Evolutionary conservation across 116 monocot species (phyloP).

Genomic region (Cymodocea nodosa): DNA sequence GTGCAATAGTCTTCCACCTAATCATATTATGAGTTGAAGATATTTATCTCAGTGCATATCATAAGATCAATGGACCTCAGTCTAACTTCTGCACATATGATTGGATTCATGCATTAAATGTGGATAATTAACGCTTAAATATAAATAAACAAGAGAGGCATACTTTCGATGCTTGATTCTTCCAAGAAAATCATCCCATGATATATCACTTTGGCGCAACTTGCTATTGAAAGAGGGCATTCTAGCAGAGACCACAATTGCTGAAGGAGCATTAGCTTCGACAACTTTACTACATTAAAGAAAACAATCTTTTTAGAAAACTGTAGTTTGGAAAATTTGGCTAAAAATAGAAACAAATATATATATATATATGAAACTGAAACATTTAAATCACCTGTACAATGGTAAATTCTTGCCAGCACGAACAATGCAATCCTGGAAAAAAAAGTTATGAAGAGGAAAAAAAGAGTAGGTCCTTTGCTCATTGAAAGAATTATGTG

Average conservation of each 20-base stretch:
- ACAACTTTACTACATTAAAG: slow-evolving; percentile 59
- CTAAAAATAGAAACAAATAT: background rate
- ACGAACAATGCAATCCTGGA: slow-evolving; percentile 83
- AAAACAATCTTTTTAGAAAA: background rate
- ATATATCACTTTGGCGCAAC: slow-evolving; percentile 58
- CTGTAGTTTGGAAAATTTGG: background rate
- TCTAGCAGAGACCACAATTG: slow-evolving; percentile 61
- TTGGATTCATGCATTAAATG: too few relatives aligned
- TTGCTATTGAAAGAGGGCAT: slow-evolving; percentile 16
- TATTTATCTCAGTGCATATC: too few relatives aligned
- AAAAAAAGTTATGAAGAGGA: slow-evolving; percentile 10
- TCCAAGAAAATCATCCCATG: slow-evolving; percentile 76
- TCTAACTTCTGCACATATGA: too few relatives aligned
- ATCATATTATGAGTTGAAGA: too few relatives aligned
- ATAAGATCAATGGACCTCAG: too few relatives aligned
- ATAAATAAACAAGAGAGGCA: background rate
- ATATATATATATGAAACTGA: background rate
- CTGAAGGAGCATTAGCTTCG: slow-evolving; percentile 73
- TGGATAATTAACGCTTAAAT: too few relatives aligned
- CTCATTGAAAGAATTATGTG: background rate
- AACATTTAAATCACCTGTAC: slow-evolving; percentile 34
- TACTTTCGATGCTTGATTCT: slow-evolving; percentile 47
- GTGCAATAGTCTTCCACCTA: too few relatives aligned
- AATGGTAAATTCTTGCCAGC: slow-evolving; percentile 69
- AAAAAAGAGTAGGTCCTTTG: background rate